A percentile compares a stretch with the other conserved stretches of the same genome.
Evolutionary conservation across 1,284 basidiomycete genomes (phyloP).

Genomic region (Nidula niveotomentosa): DNA sequence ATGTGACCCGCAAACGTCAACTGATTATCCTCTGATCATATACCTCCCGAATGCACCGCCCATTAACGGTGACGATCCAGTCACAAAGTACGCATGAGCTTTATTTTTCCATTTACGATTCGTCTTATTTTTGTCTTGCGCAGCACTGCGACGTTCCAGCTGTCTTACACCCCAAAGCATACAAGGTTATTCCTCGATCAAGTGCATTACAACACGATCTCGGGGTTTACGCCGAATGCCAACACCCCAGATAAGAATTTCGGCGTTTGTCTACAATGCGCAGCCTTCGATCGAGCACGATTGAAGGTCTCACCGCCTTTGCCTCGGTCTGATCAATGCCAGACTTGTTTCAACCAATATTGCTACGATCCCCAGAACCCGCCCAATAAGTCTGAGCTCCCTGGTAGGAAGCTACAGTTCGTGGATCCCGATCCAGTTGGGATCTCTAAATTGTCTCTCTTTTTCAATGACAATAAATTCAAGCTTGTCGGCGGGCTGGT

Average conservation of each 20-base stretch:
- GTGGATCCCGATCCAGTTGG: conserved; percentile 52
- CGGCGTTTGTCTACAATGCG: conserved; percentile 55
- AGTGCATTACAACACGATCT: conserved; percentile 46
- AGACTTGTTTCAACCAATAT: conserved; percentile 51
- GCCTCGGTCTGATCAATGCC: conserved; percentile 43
- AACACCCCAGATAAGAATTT: conserved; percentile 49
- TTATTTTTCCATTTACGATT: neutral
- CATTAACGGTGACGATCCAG: conserved; percentile 51
- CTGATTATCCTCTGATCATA: conserved; percentile 57
- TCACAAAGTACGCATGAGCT: conserved; percentile 51
- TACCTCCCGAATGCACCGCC: conserved; percentile 70
- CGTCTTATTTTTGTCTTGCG: conserved; percentile 5
- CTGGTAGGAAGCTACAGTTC: conserved; percentile 42
- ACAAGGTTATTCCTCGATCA: conserved; percentile 53
- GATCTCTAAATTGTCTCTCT: conserved; percentile 30
- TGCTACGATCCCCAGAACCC: conserved; percentile 51
- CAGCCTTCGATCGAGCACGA: conserved; percentile 53
- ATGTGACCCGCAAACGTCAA: conserved; percentile 53
- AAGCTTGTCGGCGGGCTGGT: conserved; percentile 41
- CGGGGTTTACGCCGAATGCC: conserved; percentile 55
- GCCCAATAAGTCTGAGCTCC: conserved; percentile 38
- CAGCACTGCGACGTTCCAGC: conserved; percentile 50
- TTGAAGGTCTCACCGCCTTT: conserved; percentile 30
- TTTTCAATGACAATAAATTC: conserved; percentile 39
- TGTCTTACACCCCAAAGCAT: conserved; percentile 47